A percentile compares a stretch with the other conserved stretches of the same genome.
phyloP scores from a whole-genome alignment of 495 filamentous ascomycete genomes.

The Immersiella caudata region DNA sequence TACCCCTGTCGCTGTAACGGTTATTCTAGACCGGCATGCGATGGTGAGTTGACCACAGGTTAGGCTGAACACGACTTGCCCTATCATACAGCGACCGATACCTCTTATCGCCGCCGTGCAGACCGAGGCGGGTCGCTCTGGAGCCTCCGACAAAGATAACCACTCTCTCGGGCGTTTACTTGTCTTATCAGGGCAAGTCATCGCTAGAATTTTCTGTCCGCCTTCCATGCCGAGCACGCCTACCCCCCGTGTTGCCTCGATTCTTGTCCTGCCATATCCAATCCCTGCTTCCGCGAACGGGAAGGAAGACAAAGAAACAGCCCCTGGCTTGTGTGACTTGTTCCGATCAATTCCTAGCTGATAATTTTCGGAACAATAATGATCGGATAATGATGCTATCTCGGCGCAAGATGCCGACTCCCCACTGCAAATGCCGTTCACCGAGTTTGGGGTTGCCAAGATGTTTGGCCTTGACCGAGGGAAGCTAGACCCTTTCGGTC shows the following conservation, averaged over 20 bases:
- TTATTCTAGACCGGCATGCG: not conserved
- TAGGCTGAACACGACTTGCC: not conserved
- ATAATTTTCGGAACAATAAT: not conserved
- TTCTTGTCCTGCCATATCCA: not conserved
- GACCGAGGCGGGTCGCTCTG: not conserved
- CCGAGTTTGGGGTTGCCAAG: not conserved
- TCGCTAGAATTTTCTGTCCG: not conserved
- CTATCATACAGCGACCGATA: not conserved
- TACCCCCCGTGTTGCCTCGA: not conserved
- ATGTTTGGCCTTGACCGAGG: not conserved
- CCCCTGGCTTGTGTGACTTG: not conserved
- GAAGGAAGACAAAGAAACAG: not conserved
- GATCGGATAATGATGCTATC: not conserved
- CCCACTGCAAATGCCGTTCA: not conserved
- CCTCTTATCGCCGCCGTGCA: not conserved
- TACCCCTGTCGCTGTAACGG: not conserved
- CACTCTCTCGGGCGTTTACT: not conserved
- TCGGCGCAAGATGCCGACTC: not conserved
- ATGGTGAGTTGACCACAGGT: not conserved
- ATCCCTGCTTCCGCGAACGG: not conserved
- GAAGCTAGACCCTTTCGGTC: not conserved
- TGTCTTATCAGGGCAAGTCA: not conserved
- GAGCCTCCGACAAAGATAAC: not conserved
- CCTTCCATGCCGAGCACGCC: not conserved
- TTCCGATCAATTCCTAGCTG: not conserved